Evolutionary conservation across 805 yeast species (phyloP).

Genomic region (Priceomyces fermenticarens): DNA sequence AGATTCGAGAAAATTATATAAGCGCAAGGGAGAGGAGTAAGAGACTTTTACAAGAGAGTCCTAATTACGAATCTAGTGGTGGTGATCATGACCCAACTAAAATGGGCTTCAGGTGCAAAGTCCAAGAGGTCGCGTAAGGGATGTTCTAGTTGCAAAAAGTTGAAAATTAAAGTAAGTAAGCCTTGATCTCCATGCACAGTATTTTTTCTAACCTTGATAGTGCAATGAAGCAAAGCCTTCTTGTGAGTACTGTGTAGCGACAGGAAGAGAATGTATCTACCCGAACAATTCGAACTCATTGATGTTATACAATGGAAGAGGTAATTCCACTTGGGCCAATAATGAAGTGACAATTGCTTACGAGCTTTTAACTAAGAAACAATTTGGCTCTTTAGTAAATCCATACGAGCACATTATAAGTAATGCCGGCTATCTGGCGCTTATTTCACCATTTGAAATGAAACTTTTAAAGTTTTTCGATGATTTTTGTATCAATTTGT

Average conservation of each 20-base stretch:
- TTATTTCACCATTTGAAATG: constrained; percentile 9
- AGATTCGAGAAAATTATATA: no score
- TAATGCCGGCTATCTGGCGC: constrained; percentile 16
- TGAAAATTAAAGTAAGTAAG: constrained; percentile 11
- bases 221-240: constrained; percentile 22
- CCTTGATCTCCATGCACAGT: not conserved
- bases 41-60: no score
- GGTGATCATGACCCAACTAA: no score
- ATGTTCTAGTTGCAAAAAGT: constrained; percentile 11
- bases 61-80: no score
- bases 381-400: not conserved
- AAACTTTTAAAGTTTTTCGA: constrained; percentile 17
- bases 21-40: no score
- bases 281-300: not conserved
- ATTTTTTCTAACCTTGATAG: constrained; percentile 5
- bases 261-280: constrained; percentile 19
- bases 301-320: no score
- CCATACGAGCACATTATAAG: constrained; percentile 17
- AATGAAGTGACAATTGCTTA: no score
- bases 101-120: no score
- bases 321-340: no score
- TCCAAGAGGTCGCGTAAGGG: constrained; percentile 4
- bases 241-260: constrained; percentile 26
- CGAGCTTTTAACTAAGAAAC: no score
- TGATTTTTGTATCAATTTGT: constrained; percentile 22